These are phyloP conservation scores for Triadica sebifera DNA, from an alignment of 345 rosid genomes.

Conservation along the genomic window DNA sequence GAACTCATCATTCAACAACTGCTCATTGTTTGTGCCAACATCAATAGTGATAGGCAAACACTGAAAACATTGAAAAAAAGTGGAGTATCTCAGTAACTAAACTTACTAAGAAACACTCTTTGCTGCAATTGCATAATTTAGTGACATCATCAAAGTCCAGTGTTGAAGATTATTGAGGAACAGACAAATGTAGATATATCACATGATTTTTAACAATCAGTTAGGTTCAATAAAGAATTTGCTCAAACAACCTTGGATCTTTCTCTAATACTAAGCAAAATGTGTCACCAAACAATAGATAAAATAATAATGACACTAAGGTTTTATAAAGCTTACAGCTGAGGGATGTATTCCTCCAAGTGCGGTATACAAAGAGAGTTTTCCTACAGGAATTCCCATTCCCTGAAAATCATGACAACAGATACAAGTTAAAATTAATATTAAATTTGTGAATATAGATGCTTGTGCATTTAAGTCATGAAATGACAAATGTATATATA, in stretches of 20 bases:
- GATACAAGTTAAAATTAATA: neutral
- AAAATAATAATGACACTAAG: neutral
- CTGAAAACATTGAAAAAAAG: conserved; percentile 14
- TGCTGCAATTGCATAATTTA: no score
- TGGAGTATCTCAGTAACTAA: neutral
- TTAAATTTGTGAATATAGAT: neutral
- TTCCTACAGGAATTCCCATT: conserved; percentile 41
- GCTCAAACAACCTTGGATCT: neutral
- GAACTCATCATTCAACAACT: conserved; percentile 34
- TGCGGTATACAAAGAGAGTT: conserved; percentile 34
- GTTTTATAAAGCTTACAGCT: conserved; percentile 19
- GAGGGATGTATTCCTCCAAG: conserved; percentile 38
- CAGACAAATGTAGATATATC: neutral
- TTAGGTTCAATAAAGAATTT: neutral
- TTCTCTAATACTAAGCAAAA: neutral
- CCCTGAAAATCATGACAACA: conserved; percentile 23
- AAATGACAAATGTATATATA: neutral
- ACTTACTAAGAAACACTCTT: neutral
- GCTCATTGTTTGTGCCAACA: conserved; percentile 35
- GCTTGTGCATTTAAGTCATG: conserved; percentile 1
- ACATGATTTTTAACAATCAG: neutral
- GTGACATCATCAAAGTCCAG: no score
- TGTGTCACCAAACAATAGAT: neutral
- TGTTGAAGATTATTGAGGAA: no score
- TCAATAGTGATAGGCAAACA: conserved; percentile 39